Conservation (phyloP, 371 early-diverging fungal species). For the Mortierella sp. region DNA sequence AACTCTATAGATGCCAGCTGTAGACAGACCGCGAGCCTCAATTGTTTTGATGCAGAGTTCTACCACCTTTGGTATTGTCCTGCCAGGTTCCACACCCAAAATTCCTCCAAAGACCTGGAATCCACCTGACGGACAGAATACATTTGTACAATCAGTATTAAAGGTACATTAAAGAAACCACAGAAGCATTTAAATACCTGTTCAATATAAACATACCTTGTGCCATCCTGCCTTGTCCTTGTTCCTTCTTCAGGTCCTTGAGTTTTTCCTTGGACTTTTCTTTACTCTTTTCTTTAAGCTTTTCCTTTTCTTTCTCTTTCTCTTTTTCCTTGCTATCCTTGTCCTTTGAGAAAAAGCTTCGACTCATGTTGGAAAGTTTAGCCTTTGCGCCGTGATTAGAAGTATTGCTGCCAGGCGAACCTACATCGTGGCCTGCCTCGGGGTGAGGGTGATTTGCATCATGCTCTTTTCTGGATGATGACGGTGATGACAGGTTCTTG, state of each 20-base stretch:
- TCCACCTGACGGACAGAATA: constrained; percentile 25
- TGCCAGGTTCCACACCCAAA: constrained; percentile 61
- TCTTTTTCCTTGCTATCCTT: constrained; percentile 47
- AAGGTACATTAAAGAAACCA: too few relatives aligned
- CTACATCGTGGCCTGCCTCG: constrained; percentile 9
- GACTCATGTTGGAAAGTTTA: constrained; percentile 45
- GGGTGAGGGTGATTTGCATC: neutral
- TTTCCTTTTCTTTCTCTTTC: constrained; percentile 29
- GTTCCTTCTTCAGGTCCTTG: constrained; percentile 14
- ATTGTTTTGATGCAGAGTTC: constrained; percentile 76
- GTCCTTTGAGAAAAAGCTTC: constrained; percentile 57
- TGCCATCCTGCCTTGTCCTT: neutral
- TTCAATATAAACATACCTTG: neutral
- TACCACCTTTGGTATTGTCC: constrained; percentile 73
- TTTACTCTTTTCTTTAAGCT: constrained; percentile 24
- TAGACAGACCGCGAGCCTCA: constrained; percentile 67
- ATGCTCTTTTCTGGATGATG: constrained; percentile 10
- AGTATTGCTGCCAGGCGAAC: constrained; percentile 13
- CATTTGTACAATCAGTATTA: neutral
- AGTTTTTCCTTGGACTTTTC: constrained; percentile 37
- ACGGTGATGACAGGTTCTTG: constrained; percentile 24
- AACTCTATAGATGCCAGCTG: constrained; percentile 87
- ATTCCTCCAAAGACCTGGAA: constrained; percentile 74
- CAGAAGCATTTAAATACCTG: too few relatives aligned
- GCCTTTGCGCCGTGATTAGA: constrained; percentile 30